Percentiles rank a stretch among this genome's conserved stretches.
These are phyloP conservation scores for Clarireedia paspali DNA, from an alignment of 2,329 filamentous ascomycete genomes.

Conservation along the genomic window DNA sequence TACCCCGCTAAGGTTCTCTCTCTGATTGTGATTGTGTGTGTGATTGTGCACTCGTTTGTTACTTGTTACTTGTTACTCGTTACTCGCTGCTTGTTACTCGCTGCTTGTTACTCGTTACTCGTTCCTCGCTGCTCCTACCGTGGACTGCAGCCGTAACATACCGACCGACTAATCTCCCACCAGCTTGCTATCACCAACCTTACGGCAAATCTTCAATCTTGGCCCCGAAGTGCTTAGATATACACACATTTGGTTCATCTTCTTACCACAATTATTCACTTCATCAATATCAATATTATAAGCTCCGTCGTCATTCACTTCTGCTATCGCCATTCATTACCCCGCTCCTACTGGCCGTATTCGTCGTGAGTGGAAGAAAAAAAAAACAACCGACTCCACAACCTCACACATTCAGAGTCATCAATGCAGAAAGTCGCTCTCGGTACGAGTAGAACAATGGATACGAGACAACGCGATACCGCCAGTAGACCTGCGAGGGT, in stretches of 20 bases:
- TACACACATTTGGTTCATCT: too few relatives aligned
- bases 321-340: neutral
- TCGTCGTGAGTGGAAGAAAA: neutral
- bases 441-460: constrained; percentile 1
- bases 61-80: too few relatives aligned
- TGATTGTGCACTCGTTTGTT: too few relatives aligned
- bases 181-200: too few relatives aligned
- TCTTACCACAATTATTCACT: too few relatives aligned
- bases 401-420: neutral
- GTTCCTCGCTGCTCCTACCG: too few relatives aligned
- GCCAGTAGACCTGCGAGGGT: constrained; percentile 1
- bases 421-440: neutral
- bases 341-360: neutral
- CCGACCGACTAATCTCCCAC: too few relatives aligned
- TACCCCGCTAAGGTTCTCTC: neutral
- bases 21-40: neutral
- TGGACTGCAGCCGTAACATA: too few relatives aligned
- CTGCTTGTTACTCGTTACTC: too few relatives aligned
- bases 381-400: neutral
- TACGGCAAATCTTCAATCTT: too few relatives aligned
- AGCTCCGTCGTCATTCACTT: neutral
- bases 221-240: too few relatives aligned
- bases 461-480: constrained; percentile 7
- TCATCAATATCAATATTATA: neutral
- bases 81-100: too few relatives aligned